phyloP scores from a whole-genome alignment of 2,329 filamentous ascomycete genomes.

The Fusarium brachygibbosum region DNA sequence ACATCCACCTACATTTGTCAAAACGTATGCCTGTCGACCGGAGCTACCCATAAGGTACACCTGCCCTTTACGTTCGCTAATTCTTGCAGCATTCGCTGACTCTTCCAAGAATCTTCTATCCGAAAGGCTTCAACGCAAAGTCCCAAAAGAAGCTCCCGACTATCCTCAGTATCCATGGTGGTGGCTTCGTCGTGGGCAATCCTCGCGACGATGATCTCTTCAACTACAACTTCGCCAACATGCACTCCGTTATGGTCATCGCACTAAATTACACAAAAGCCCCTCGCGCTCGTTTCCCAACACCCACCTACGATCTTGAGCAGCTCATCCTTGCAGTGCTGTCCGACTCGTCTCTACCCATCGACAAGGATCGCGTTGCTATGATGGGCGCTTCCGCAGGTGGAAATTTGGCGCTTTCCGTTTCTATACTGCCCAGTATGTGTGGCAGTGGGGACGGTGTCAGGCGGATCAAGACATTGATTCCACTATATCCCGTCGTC shows the following conservation, averaged over 20 bases:
- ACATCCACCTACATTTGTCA: conserved; percentile 13
- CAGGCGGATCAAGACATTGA: conserved; percentile 4
- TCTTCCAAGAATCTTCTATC: conserved; percentile 12
- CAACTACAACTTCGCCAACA: conserved; percentile 25
- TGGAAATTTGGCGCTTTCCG: conserved; percentile 18
- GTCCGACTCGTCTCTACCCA: conserved; percentile 2
- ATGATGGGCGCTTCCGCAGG: conserved; percentile 27
- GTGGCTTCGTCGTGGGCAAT: conserved; percentile 26
- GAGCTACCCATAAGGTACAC: conserved; percentile 13
- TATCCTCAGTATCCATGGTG: conserved; percentile 22
- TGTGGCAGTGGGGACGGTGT: conserved; percentile 28
- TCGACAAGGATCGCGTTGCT: conserved; percentile 21
- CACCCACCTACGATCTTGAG: conserved; percentile 23
- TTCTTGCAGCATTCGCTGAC: neutral
- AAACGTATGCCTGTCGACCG: conserved; percentile 17
- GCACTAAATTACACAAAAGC: conserved; percentile 31
- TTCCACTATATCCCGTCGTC: conserved; percentile 14
- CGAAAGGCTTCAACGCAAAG: neutral
- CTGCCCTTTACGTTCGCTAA: rapidly evolving
- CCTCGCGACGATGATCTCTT: conserved; percentile 23
- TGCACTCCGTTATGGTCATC: conserved; percentile 22
- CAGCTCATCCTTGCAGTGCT: conserved; percentile 18
- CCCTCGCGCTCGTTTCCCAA: conserved; percentile 12
- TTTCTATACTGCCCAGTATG: conserved; percentile 26
- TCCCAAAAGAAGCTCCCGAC: neutral